Base-by-base conservation (phyloP, 495 filamentous ascomycete genomes). In the Lophiotrema nucula region DNA sequence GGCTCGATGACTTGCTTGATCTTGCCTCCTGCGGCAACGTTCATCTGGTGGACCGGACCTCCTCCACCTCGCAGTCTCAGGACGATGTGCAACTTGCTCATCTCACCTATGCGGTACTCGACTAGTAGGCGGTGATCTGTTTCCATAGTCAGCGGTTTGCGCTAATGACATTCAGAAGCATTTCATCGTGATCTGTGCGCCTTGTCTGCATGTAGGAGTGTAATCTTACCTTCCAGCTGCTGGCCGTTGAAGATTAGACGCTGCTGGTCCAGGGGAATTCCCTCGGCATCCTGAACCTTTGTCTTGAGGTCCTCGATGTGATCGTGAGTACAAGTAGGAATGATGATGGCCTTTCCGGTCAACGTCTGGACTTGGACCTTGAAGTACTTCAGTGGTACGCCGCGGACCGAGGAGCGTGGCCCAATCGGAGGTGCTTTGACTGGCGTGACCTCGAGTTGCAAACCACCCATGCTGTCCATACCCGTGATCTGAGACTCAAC, bases 211-310 rank as follows among this genome's bases (percentile, higher is more conserved):
- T 31, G 19, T 4, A 4, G 10, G 24, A 27, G 13, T 27, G 28
- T 60, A 23, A 24, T 24, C 19, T 47, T 15, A 23, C 25, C 25
- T 81, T 98, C 93, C 68, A 97, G 88, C 82, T 98, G 93, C 87
- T 96, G 96, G 73, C 93, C 93, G 67, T 90, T 91, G 79, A 96
- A 58, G 84, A 98, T 97, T 78, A 97, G 79, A 71, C 92, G 92
- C 81, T 98, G 93, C 76, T 97, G 91, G 78, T 97, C 93, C 18
- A 91, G 92, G 67, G 92, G 92, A 66, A 98, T 97, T 66, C 92
- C 93, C 80, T 96, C 92, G 86, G 96, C 96, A 84, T 96, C 92
- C 87, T 39, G 16, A 8, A 53, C 26, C 15, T 15, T 22, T 8
- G 1, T 12, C 28, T 53, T 60, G 12, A 60, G 16, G 13, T 46